phyloP scores from a whole-genome alignment of 2,329 filamentous ascomycete species.

The Colletotrichum sp. region DNA sequence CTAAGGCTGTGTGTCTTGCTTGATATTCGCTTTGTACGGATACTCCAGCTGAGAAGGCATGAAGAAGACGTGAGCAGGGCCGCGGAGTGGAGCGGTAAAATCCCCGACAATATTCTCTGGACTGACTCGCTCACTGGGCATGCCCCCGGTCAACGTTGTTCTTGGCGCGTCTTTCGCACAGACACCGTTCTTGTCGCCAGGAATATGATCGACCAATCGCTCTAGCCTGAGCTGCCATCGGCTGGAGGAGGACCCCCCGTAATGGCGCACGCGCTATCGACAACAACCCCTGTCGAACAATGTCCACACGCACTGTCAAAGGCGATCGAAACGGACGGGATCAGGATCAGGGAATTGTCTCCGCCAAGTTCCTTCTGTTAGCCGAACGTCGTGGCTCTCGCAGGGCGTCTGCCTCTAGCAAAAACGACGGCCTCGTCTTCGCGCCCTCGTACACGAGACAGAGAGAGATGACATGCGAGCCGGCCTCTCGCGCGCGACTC shows the following conservation, averaged over 20 bases:
- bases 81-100: neutral
- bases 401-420: constrained; percentile 1
- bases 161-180: constrained; percentile 2
- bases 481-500: neutral
- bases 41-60: neutral
- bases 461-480: neutral
- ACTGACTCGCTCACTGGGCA: constrained; percentile 8
- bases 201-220: constrained; percentile 14
- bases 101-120: constrained; percentile 7
- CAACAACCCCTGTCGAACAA: constrained; percentile 3
- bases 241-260: neutral
- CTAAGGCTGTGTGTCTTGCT: neutral
- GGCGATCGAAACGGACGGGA: constrained; percentile 15
- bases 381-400: constrained; percentile 5
- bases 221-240: constrained; percentile 1
- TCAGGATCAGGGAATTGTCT: neutral
- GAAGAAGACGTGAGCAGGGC: neutral
- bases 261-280: constrained; percentile 15
- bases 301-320: neutral
- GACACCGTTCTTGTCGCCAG: constrained; percentile 17
- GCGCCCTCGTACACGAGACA: neutral
- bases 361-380: neutral
- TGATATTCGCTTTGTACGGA: neutral
- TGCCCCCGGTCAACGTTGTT: neutral
- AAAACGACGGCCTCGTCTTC: neutral